These are phyloP conservation scores for Fusarium tricinctum DNA, from an alignment of 2,329 filamentous ascomycete genomes.

Conservation along the genomic window DNA sequence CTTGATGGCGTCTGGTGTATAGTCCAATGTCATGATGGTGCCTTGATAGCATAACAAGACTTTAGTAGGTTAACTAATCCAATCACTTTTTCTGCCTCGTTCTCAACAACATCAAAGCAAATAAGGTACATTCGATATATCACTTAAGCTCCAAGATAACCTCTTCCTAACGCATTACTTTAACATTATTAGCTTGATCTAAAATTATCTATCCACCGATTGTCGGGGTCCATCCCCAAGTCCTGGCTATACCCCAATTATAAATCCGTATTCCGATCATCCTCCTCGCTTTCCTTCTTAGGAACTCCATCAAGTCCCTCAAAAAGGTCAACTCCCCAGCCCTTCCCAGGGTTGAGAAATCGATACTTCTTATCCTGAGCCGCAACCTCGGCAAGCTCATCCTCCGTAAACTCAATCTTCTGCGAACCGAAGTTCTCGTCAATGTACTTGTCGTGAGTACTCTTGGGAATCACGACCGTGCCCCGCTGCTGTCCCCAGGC, in stretches of 20 bases:
- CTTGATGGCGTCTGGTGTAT: too few species aligned
- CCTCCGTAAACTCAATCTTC: conserved; percentile 26
- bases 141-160: background rate
- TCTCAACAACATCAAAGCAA: too few species aligned
- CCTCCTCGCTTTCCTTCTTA: conserved; percentile 20
- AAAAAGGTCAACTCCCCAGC: conserved; percentile 58
- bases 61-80: too few species aligned
- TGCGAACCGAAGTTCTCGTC: conserved; percentile 40
- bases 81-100: too few species aligned
- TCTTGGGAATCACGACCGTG: conserved; percentile 43
- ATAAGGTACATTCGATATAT: background rate
- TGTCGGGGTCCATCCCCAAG: background rate
- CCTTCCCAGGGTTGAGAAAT: conserved; percentile 56
- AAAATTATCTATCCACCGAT: background rate
- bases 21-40: too few species aligned
- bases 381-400: conserved; percentile 54
- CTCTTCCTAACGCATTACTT: background rate
- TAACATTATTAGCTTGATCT: background rate
- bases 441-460: conserved; percentile 37
- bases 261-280: conserved; percentile 28
- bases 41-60: too few species aligned
- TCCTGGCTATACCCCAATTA: background rate
- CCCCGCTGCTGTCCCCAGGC: conserved; percentile 44
- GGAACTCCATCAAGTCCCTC: conserved; percentile 56
- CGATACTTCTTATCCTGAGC: conserved; percentile 51